A percentile compares a stretch with the other conserved stretches of the same genome.
These are phyloP conservation scores for Globisporangium camurandrum DNA, from an alignment of 352 stramenopile species.

Conservation along the genomic window DNA sequence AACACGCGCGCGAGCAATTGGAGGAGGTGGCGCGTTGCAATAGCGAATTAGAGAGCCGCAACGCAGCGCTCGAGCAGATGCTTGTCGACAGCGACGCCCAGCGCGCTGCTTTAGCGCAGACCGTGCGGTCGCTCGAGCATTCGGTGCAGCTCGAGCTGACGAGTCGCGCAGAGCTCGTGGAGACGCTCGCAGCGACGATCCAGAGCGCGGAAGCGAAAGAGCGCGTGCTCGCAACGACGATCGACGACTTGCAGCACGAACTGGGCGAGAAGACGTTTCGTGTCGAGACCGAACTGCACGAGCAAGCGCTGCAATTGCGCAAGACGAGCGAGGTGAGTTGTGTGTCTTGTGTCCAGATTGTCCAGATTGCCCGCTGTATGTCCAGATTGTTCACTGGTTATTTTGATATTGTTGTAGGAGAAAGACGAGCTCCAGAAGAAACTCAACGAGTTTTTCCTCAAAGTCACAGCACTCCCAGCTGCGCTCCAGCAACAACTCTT, in stretches of 20 bases:
- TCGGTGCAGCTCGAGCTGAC: conserved; percentile 47
- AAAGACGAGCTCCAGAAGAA: conserved; percentile 78
- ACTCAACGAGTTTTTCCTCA: conserved; percentile 71
- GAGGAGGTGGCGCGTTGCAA: conserved; percentile 24
- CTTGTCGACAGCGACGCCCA: conserved; percentile 23
- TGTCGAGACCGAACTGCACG: conserved; percentile 49
- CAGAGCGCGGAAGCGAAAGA: conserved; percentile 48
- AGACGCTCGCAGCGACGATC: conserved; percentile 61
- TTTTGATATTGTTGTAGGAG: conserved; percentile 26
- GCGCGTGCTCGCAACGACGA: conserved; percentile 24
- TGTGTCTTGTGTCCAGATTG: neutral
- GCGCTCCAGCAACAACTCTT: conserved; percentile 72
- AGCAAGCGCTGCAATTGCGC: conserved; percentile 36
- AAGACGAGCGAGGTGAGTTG: conserved; percentile 64
- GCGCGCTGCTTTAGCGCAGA: conserved; percentile 27
- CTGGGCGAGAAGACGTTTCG: conserved; percentile 60
- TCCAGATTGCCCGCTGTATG: neutral
- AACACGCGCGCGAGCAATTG: conserved; percentile 43
- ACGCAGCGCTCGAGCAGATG: conserved; percentile 43
- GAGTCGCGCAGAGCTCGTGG: conserved; percentile 65
- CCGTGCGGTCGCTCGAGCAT: conserved; percentile 47
- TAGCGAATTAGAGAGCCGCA: conserved; percentile 28
- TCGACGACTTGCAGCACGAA: conserved; percentile 41
- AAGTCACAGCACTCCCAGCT: conserved; percentile 56
- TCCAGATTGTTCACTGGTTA: neutral